A percentile compares a stretch with the other conserved stretches of the same genome.
These are phyloP conservation scores for Coemansia reversa DNA, from an alignment of 192 early-diverging fungal species.

Conservation along the genomic window DNA sequence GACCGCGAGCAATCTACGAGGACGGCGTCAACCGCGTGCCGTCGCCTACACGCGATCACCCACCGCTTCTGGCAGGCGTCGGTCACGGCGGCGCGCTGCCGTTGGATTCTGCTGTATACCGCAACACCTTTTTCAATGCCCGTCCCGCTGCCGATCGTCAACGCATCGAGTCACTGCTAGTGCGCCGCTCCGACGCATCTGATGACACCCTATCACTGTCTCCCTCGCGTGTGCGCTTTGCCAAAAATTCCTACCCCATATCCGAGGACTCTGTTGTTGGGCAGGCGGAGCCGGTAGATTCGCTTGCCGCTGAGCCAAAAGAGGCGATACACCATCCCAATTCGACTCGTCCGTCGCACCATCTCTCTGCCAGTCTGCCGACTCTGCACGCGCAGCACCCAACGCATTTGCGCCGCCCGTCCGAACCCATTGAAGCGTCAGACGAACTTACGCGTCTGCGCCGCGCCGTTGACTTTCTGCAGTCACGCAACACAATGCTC, in stretches of 20 bases:
- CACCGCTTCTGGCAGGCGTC: conserved; percentile 27
- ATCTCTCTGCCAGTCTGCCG: background rate
- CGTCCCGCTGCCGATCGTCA: conserved; percentile 25
- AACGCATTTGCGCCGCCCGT: background rate
- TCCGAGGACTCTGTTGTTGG: background rate
- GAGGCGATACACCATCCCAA: background rate
- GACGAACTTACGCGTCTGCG: conserved; percentile 28
- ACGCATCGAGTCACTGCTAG: conserved; percentile 13
- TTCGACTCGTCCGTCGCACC: background rate
- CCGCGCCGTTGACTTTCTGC: conserved; percentile 23
- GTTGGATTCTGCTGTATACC: conserved; percentile 35
- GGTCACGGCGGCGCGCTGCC: conserved; percentile 23
- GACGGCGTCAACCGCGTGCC: conserved; percentile 13
- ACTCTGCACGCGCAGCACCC: background rate
- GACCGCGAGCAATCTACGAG: conserved; percentile 27
- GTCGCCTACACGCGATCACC: conserved; percentile 28
- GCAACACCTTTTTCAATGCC: conserved; percentile 47
- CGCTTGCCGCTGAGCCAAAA: background rate
- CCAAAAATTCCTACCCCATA: background rate
- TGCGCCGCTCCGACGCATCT: background rate
- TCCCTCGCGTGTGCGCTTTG: background rate
- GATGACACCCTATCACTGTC: background rate
- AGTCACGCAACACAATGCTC: conserved; percentile 45
- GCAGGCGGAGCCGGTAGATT: no score
- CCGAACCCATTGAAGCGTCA: background rate